Percentiles rank a stretch among this genome's conserved stretches.
These are phyloP conservation scores for Debaryomycetaceae sp. DNA, from an alignment of 1,139 yeast genomes.

Conservation along the genomic window DNA sequence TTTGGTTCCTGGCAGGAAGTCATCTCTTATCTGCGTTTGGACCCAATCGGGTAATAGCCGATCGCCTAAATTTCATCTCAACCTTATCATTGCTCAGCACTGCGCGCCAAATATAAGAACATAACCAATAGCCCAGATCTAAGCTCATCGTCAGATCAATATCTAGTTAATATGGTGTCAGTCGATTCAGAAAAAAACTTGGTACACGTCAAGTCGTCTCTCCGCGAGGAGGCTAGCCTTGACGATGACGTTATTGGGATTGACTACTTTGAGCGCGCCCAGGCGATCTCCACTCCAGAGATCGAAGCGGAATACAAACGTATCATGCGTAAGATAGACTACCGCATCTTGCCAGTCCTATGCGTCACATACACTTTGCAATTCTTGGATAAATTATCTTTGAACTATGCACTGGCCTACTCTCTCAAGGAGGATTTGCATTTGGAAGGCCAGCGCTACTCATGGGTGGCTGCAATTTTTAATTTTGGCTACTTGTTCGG, in stretches of 20 bases:
- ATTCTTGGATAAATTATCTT: slow-evolving; percentile 45
- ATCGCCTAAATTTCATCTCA: no score
- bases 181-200: slow-evolving; percentile 5
- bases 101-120: no score
- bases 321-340: slow-evolving; percentile 37
- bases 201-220: slow-evolving; percentile 4
- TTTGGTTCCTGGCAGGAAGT: no score
- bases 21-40: no score
- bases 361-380: slow-evolving; percentile 46
- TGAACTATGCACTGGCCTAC: slow-evolving; percentile 32
- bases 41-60: no score
- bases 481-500: slow-evolving; percentile 49
- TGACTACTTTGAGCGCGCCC: slow-evolving; percentile 26
- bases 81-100: no score
- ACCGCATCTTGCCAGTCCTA: slow-evolving; percentile 37
- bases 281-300: slow-evolving; percentile 18
- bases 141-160: no score
- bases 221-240: slow-evolving; percentile 5
- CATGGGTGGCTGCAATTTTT: slow-evolving; percentile 60
- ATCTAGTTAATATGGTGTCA: no score
- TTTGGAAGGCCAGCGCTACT: slow-evolving; percentile 19
- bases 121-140: no score
- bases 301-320: slow-evolving; percentile 16
- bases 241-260: slow-evolving; percentile 19
- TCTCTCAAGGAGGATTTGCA: slow-evolving; percentile 20